Evolutionary conservation across 2,329 filamentous ascomycete species (phyloP), one percentile per base, ranked within the genome.

Genomic region (Monilinia polystroma): DNA sequence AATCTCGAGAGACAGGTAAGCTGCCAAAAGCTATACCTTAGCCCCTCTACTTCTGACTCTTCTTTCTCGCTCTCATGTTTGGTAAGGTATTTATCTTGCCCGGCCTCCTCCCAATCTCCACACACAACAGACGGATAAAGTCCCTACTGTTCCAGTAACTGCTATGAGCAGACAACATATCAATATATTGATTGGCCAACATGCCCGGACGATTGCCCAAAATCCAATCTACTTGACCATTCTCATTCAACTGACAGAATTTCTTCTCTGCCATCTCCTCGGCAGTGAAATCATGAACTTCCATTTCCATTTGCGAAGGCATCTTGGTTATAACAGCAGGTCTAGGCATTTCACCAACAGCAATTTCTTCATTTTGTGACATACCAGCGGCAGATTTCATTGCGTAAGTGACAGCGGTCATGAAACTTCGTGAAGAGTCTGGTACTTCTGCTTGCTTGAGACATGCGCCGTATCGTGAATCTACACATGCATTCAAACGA

Each of bases 121-220:
- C 82, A 54, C 96, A 96, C 60, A 98, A 79, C 81, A 98, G 89
- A 55, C 93, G 82, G n/a, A 96, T 88, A 76, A 99, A 93, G 76
- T 98, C 95, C 38, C 82, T 85, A 73, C 90, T 88, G 2, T 87
- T 84, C 95, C 95, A 99, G 78, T 99, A 99, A 76, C 91, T 94
- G 66, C 91, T 93, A 78, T 99, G 95, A 11, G 95, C 95, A 67
- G 92, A 91, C 65, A 99, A 80, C 95, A 99, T 99, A 72, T 96
- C 97, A 47, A 98, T 79, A 76, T 99, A 99, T 78, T 98, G 93
- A 32, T 97, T 93, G 78, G 97, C 95, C 47, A 99, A 81, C 4
- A 93, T 90, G 0, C 95, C 95, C 1, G 91, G 90, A 0, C 92
- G 91, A 10, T 92, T 93, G 59, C 87, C 87, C 59, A 99, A 80